These are phyloP conservation scores for Bryoerythrophyllum caledonicum DNA, from an alignment of 225 moss, liverwort and hornwort species.

Conservation along the genomic window DNA sequence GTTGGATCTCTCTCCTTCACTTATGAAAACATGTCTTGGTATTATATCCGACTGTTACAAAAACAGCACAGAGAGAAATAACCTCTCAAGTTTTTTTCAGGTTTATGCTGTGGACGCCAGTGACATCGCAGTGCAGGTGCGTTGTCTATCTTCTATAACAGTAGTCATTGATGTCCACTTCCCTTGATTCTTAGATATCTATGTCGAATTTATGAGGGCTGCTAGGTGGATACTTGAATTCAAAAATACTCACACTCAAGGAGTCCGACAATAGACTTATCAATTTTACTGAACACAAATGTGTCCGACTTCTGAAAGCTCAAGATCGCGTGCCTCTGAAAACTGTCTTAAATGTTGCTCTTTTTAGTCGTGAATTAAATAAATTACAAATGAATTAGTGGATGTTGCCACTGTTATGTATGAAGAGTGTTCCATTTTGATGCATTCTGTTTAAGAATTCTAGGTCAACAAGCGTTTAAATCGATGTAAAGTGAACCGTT, in stretches of 20 bases:
- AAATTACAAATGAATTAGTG: conserved; percentile 3
- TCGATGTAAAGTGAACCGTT: neutral
- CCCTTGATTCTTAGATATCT: conserved; percentile 10
- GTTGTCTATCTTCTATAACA: conserved; percentile 19
- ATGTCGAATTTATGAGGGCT: conserved; percentile 15
- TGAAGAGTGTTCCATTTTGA: neutral
- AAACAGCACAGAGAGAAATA: neutral
- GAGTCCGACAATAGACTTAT: neutral
- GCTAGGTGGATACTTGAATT: neutral
- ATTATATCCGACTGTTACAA: conserved; percentile 7
- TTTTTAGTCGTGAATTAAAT: neutral
- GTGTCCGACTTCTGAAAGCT: neutral
- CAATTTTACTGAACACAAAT: neutral
- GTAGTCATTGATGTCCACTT: conserved; percentile 2
- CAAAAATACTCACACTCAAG: neutral
- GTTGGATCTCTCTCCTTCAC: conserved; percentile 9
- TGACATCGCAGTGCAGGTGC: conserved; percentile 91
- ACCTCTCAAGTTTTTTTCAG: conserved; percentile 29
- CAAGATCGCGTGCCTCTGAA: neutral
- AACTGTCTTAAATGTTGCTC: neutral
- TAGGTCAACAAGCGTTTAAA: neutral
- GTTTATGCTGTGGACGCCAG: conserved; percentile 98
- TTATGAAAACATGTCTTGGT: neutral
- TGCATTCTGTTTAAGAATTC: conserved; percentile 5
- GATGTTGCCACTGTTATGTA: neutral